Percentiles rank a stretch among this genome's conserved stretches.
These are phyloP conservation scores for Verticillium longisporum DNA, from an alignment of 2,329 filamentous ascomycete species.

Conservation along the genomic window DNA sequence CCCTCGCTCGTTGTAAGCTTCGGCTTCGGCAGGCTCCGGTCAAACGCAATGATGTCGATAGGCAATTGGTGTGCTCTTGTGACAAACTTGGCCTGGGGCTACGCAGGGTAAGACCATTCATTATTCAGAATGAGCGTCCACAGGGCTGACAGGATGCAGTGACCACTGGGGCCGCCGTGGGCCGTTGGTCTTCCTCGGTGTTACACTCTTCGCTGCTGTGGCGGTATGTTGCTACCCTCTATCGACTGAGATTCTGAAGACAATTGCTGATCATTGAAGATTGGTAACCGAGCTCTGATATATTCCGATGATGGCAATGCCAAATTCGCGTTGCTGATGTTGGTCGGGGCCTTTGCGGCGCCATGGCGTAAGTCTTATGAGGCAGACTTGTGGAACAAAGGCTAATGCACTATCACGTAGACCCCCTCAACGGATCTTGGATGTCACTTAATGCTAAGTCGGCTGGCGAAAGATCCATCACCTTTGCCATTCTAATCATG, in stretches of 20 bases:
- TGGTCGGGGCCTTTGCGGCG: constrained; percentile 15
- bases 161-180: constrained; percentile 17
- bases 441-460: constrained; percentile 17
- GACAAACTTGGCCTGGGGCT: constrained; percentile 24
- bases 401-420: constrained; percentile 1
- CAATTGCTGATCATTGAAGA: constrained; percentile 6
- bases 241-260: no score
- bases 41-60: constrained; percentile 27
- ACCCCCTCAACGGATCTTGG: constrained; percentile 21
- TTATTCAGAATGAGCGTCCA: neutral
- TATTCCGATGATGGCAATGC: constrained; percentile 15
- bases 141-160: neutral
- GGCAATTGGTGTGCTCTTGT: constrained; percentile 25
- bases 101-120: constrained; percentile 10
- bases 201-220: constrained; percentile 19
- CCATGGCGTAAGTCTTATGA: constrained; percentile 18
- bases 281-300: constrained; percentile 20
- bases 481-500: constrained; percentile 24
- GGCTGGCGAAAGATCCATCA: constrained; percentile 20
- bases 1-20: constrained; percentile 24
- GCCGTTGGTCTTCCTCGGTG: constrained; percentile 18
- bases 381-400: neutral
- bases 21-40: constrained; percentile 24
- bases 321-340: constrained; percentile 18
- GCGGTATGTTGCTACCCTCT: neutral